Evolutionary conservation across 1,284 basidiomycete genomes (phyloP).

Genomic region (Grifola frondosa): DNA sequence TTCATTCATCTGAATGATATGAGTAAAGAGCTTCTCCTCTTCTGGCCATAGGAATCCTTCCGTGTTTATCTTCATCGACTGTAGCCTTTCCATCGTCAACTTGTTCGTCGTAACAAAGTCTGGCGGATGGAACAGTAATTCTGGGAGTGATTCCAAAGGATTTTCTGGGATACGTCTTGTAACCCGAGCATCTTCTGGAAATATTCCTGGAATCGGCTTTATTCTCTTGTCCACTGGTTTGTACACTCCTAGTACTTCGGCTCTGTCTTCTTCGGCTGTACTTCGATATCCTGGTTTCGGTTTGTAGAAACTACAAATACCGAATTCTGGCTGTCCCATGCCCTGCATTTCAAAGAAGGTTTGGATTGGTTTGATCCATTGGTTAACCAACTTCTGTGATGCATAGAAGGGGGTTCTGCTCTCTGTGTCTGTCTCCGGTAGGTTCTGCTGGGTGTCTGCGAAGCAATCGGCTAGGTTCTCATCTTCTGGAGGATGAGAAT

Average conservation of each 20-base stretch:
- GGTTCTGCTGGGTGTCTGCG: too few species aligned
- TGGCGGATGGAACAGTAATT: slow-evolving; percentile 13
- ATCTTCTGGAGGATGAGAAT: too few species aligned
- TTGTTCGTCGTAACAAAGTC: slow-evolving; percentile 7
- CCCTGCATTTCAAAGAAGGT: too few species aligned
- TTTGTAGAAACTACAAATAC: too few species aligned
- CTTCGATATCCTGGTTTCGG: too few species aligned
- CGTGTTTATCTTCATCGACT: slow-evolving; percentile 22
- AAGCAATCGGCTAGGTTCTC: too few species aligned
- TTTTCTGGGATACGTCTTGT: slow-evolving; percentile 15
- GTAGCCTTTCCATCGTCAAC: slow-evolving; percentile 17
- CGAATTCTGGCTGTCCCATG: too few species aligned
- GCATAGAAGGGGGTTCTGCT: too few species aligned
- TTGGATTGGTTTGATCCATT: too few species aligned
- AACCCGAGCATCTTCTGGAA: slow-evolving; percentile 20
- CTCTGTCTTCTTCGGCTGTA: too few species aligned
- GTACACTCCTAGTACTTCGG: slow-evolving; percentile 13
- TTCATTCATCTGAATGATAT: slow-evolving; percentile 30
- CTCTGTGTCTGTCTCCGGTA: too few species aligned
- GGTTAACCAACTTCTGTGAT: too few species aligned
- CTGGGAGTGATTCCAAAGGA: slow-evolving; percentile 9
- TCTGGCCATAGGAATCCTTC: slow-evolving; percentile 30
- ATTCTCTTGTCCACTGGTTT: slow-evolving; percentile 25
- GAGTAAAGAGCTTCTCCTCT: slow-evolving; percentile 30
- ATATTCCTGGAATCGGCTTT: slow-evolving; percentile 19